A percentile compares a stretch with the other conserved stretches of the same genome.
phyloP scores from a whole-genome alignment of 768 basidiomycete genomes.

The Kwoniella newhampshirensis region DNA sequence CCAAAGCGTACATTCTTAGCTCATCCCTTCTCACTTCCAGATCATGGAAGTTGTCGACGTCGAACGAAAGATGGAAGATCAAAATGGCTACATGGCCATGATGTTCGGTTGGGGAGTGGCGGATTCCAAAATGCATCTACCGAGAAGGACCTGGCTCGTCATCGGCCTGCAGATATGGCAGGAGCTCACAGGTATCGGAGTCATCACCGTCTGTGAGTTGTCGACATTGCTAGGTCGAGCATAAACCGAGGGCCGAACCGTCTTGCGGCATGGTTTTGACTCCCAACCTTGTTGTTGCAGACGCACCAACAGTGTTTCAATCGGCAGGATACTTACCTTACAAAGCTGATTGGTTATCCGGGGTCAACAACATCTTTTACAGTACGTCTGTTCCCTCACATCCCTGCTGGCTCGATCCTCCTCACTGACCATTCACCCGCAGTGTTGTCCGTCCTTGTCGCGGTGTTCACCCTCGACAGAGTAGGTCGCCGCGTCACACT shows the following conservation, averaged over 20 bases:
- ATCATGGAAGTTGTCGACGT: constrained; percentile 35
- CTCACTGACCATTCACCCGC: background rate
- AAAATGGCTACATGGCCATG: constrained; percentile 22
- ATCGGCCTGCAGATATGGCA: constrained; percentile 39
- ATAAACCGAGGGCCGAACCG: background rate
- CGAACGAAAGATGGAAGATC: constrained; percentile 16
- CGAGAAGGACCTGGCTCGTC: constrained; percentile 22
- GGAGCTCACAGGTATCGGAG: constrained; percentile 32
- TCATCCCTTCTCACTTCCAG: constrained; percentile 1
- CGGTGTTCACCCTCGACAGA: constrained; percentile 32
- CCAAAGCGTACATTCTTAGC: no score
- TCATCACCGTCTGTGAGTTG: constrained; percentile 23
- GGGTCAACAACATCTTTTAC: constrained; percentile 37
- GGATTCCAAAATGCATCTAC: constrained; percentile 5
- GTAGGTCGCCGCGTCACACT: constrained; percentile 29
- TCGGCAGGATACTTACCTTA: constrained; percentile 27
- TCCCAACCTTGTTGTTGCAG: no score
- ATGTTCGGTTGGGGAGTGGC: constrained; percentile 12
- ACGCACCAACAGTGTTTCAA: constrained; percentile 30
- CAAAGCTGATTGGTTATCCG: constrained; percentile 30
- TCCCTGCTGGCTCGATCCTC: background rate
- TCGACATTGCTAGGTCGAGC: no score
- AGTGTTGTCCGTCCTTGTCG: constrained; percentile 25
- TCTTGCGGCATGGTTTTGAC: background rate
- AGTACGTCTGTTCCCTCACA: constrained; percentile 6